Evolutionary conservation across 2,329 filamentous ascomycete species (phyloP).

Genomic region (Dryadomyces sulphureus): DNA sequence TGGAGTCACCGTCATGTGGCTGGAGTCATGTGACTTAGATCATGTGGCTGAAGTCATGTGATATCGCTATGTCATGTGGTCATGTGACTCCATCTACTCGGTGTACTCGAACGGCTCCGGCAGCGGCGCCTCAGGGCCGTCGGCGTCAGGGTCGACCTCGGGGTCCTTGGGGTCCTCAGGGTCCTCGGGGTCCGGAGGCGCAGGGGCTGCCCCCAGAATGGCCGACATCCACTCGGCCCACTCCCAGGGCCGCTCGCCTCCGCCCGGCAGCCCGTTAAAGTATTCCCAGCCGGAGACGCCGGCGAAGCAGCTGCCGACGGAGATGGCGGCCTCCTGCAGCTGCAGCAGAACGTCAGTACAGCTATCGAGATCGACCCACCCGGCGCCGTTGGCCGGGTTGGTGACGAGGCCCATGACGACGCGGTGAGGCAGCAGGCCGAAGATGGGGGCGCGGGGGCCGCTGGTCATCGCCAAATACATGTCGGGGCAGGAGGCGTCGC

Average conservation of each 20-base stretch:
- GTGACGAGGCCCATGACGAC: constrained; percentile 64
- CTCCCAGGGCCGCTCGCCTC: constrained; percentile 46
- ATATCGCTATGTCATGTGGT: not conserved
- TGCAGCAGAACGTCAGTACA: constrained; percentile 39
- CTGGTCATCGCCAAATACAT: constrained; percentile 34
- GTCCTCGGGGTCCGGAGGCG: not conserved
- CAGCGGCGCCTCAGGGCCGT: not conserved
- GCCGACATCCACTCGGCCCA: constrained; percentile 54
- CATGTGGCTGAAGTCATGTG: too few species aligned
- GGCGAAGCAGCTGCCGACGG: constrained; percentile 34
- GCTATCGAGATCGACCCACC: constrained; percentile 43
- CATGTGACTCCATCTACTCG: not conserved
- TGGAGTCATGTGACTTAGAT: too few species aligned
- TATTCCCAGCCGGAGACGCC: constrained; percentile 84
- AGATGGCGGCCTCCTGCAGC: constrained; percentile 20
- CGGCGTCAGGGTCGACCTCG: not conserved
- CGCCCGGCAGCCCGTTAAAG: constrained; percentile 55
- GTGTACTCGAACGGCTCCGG: not conserved
- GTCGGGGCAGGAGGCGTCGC: constrained; percentile 38
- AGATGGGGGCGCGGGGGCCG: constrained; percentile 34
- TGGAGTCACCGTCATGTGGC: too few species aligned
- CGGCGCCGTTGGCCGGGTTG: constrained; percentile 55
- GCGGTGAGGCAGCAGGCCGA: constrained; percentile 55
- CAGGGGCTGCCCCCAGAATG: too few species aligned
- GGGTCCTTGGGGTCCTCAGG: too few species aligned